Evolutionary conservation across 2,329 filamentous ascomycete species (phyloP).

Genomic region (Arthrobotrys iridis): DNA sequence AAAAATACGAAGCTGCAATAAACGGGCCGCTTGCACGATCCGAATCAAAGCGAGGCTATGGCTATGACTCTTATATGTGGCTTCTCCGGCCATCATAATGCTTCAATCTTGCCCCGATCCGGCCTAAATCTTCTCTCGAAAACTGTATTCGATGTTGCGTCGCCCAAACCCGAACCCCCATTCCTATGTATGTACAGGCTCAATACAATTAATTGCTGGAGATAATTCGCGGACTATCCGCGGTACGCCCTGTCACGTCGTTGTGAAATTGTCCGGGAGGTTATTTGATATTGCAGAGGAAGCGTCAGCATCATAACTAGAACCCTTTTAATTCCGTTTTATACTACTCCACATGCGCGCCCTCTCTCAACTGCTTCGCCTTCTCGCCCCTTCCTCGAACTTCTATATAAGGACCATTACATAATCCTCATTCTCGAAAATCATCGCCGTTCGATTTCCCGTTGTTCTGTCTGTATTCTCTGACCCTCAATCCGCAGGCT

Average conservation of each 20-base stretch:
- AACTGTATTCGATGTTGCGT: conserved; percentile 19
- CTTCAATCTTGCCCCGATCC: conserved; percentile 36
- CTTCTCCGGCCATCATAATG: background rate
- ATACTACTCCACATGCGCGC: background rate
- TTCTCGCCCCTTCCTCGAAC: conserved; percentile 28
- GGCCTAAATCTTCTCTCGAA: conserved; percentile 49
- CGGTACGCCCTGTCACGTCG: conserved; percentile 7
- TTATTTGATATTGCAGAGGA: conserved; percentile 10
- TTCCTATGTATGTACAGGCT: conserved; percentile 1
- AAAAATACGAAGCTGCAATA: conserved; percentile 15
- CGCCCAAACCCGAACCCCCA: conserved; percentile 41
- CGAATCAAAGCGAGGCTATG: conserved; percentile 49
- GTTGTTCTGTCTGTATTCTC: background rate
- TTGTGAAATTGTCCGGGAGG: background rate
- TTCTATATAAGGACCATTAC: conserved; percentile 48
- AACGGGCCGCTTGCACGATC: conserved; percentile 34
- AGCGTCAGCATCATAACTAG: conserved; percentile 1
- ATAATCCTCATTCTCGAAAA: conserved; percentile 15
- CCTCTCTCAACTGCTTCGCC: background rate
- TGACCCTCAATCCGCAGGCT: conserved; percentile 15
- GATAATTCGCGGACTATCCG: conserved; percentile 38
- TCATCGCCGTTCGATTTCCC: background rate
- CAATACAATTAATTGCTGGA: conserved; percentile 11
- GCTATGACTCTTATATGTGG: conserved; percentile 51
- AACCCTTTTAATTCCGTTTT: conserved; percentile 20